phyloP scores from a whole-genome alignment of 129 eudicot genomes.

The Glebionis coronaria region DNA sequence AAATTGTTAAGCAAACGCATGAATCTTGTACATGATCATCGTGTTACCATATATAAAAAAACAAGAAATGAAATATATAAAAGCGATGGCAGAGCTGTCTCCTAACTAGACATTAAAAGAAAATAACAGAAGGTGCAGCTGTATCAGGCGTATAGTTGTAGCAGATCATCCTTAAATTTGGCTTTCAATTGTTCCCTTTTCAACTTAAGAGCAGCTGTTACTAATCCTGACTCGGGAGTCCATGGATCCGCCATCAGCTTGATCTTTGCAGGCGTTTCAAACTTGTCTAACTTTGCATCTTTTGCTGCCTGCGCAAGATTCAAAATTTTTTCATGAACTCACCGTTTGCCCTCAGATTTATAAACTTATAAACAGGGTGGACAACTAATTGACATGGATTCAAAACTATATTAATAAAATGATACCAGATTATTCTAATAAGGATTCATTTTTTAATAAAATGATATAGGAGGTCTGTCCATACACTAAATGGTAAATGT shows the following conservation, averaged over 20 bases:
- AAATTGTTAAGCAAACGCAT: constrained; percentile 16
- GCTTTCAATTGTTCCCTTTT: constrained; percentile 84
- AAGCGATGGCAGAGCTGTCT: not conserved
- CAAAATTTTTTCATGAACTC: not conserved
- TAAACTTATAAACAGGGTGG: too few species aligned
- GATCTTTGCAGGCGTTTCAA: constrained; percentile 84
- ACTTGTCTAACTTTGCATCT: constrained; percentile 74
- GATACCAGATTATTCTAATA: not conserved
- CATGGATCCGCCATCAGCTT: constrained; percentile 75
- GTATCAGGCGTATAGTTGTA: constrained; percentile 55
- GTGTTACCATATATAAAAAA: constrained; percentile 4
- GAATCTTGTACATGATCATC: constrained; percentile 13
- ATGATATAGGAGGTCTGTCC: not conserved
- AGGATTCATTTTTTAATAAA: not conserved
- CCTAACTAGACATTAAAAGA: constrained; percentile 7
- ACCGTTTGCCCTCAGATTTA: too few species aligned
- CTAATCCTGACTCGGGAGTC: constrained; percentile 96
- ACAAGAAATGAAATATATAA: constrained; percentile 14
- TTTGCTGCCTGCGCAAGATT: constrained; percentile 58
- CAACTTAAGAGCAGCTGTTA: constrained; percentile 87
- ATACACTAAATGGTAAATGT: not conserved
- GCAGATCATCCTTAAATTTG: constrained; percentile 64
- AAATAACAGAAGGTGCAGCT: not conserved
- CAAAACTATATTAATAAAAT: too few species aligned
- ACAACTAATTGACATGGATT: too few species aligned